Evolutionary conservation across 495 filamentous ascomycete genomes (phyloP), one percentile per base, ranked within the genome.

Genomic region (Staphylotrichum tortipilum): DNA sequence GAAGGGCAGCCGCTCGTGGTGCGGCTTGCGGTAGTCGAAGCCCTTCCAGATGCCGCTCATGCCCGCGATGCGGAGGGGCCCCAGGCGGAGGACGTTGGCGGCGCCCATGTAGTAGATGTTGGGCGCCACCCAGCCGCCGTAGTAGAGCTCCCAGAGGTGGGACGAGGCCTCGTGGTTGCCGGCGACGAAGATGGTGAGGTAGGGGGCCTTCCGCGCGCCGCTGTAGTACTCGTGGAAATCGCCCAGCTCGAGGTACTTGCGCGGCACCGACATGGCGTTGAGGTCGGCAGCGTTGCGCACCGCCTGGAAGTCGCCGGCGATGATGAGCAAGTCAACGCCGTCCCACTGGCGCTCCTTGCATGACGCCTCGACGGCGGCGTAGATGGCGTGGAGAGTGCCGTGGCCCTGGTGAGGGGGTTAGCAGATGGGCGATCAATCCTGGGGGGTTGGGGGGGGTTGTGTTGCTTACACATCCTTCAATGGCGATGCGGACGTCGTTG

Each of bases 91-190:
- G 8, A 96, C 82, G 56, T 90, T 94, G 22, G 92, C 86, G 11
- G 89, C 89, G 35, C 92, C 92, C 56, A 97, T 66, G 70, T 94
- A 98, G 72, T 94, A 98, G 44, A 98, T 98, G 45, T 91, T 95
- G 15, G 86, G 89, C 1, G 91, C 91, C 2, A 88, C 92, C 92
- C 92, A 98, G 31, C 92, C 92, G 34, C 92, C 92, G 63, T 97
- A 94, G 70, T 87, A 94, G 3, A 98, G 77, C 61, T 98, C 92
- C 69, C 78, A 89, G 0, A 95, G 64, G 61, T 96, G 76, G 28
- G 84, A 88, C 52, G 85, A 82, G 0, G 92, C 89, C 65, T 98
- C 92, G 54, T 98, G 92, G 61, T 98, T 98, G 7, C 92, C 92
- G 31, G 82, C 90, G 42, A 95, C 78, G 65, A 97, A 97, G 47